Conservation (phyloP, 2,329 filamentous ascomycete species). For the Pestalotiopsis sp. region DNA sequence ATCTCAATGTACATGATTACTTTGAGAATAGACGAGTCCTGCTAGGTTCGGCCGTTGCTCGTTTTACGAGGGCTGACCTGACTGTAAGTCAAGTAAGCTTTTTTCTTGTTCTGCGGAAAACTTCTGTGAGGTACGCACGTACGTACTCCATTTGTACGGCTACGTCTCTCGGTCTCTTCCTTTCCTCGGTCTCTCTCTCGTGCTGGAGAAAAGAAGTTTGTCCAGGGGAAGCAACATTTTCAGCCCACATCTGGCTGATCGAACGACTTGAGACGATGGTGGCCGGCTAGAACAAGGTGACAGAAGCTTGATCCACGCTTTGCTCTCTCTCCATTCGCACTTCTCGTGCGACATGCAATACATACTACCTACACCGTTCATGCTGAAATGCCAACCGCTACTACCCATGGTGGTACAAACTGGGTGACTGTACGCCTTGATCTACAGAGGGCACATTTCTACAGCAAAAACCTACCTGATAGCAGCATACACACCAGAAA, state of each 20-base stretch:
- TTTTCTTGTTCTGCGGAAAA: not conserved
- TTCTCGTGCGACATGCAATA: not conserved
- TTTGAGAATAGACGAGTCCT: not conserved
- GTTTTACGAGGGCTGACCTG: not conserved
- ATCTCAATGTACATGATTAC: not conserved
- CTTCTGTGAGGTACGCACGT: not conserved
- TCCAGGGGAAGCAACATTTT: slow-evolving; percentile 8
- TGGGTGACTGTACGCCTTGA: not conserved
- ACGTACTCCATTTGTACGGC: not conserved
- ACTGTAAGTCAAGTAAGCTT: not conserved
- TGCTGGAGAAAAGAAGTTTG: not conserved
- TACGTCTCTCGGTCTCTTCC: not conserved
- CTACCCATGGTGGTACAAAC: slow-evolving; percentile 2
- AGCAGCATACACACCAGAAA: not conserved
- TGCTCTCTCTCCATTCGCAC: not conserved
- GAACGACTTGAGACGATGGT: slow-evolving; percentile 16
- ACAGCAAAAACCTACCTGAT: not conserved
- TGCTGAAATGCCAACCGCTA: not conserved
- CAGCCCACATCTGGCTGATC: slow-evolving; percentile 9
- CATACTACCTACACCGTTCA: not conserved
- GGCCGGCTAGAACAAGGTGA: slow-evolving; percentile 11
- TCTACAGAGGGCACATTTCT: not conserved
- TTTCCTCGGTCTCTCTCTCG: not conserved
- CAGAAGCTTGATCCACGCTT: slow-evolving; percentile 18
- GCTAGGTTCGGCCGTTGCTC: not conserved